Evolutionary conservation across 805 yeast genomes (phyloP), one percentile per base, ranked within the genome.

Genomic region (Lachancea lanzarotensis): DNA sequence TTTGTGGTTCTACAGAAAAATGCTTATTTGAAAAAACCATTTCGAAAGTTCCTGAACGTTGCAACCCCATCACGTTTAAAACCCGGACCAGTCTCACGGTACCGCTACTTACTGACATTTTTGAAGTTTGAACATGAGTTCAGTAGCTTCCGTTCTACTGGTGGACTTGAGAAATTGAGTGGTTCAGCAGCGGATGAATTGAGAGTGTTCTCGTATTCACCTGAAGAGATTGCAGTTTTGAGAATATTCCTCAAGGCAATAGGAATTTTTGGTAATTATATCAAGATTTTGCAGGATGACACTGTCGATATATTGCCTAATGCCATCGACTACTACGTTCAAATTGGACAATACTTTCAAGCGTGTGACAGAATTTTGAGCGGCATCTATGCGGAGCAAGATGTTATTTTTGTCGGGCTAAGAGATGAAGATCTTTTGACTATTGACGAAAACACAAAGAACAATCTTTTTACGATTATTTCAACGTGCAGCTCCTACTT

Each of bases 341-440:
- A 49, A 27, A 35, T 48, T 16, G 49, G 45, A 22, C 43, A 45
- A 13, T 48, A 36, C 26, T 45, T 45, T 40, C 36, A 39, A 16
- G 36, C 49, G 2, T 43, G 47, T 34, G 40, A 46, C 15, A 31
- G 43, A 15, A 22, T 46, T n/a, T 35, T 33, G 35, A 40, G 45
- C 25, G 51, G 47, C n/a, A 40, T 43, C 25, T 35, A 34, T 15
- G 47, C 45, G 19, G 31, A 39, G n/a, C 40, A 27, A 34, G 41
- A 42, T 39, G 40, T 45, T 4, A 36, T 40, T 20, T 29, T 27
- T 25, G 20, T 30, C 13, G 48, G 51, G 13, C 45, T 48, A 19
- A 38, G 29, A 26, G 45, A 32, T 12, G 42, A 33, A 33, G 47
- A 48, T 35, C 40, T 48, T 26, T 18, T 34, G 38, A 29, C 39